A percentile compares a stretch with the other conserved stretches of the same genome.
Evolutionary conservation across 225 moss, liverwort and hornwort genomes (phyloP).

Genomic region (Lunularia cruciata): DNA sequence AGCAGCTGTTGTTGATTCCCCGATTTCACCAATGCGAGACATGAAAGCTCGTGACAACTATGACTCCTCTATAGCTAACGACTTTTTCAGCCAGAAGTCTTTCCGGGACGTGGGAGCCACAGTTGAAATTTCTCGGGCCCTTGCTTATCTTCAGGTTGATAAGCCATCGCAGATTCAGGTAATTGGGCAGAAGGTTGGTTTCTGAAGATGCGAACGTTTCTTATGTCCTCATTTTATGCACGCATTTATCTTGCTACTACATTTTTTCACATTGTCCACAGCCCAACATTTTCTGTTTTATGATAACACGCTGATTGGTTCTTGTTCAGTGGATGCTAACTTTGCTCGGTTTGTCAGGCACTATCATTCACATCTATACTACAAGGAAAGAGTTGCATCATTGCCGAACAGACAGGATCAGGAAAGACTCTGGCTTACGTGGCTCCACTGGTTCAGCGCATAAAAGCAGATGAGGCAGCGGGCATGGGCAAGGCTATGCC

Average conservation of each 20-base stretch:
- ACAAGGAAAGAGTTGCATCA: conserved; percentile 86
- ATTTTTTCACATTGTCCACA: no score
- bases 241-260: no score
- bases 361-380: conserved; percentile 79
- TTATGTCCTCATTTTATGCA: no score
- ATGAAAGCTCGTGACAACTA: conserved; percentile 76
- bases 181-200: not conserved
- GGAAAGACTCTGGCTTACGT: conserved; percentile 96
- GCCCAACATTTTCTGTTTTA: no score
- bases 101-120: conserved; percentile 73
- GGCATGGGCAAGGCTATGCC: conserved; percentile 57
- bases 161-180: conserved; percentile 97
- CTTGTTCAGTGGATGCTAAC: not conserved
- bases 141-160: conserved; percentile 62
- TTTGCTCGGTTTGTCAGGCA: conserved; percentile 44
- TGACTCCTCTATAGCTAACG: conserved; percentile 72
- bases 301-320: no score
- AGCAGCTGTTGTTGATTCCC: not conserved
- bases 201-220: not conserved
- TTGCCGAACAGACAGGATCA: conserved; percentile 96
- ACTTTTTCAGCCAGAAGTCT: conserved; percentile 75
- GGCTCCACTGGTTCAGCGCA: conserved; percentile 74
- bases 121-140: conserved; percentile 65
- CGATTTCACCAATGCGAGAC: conserved; percentile 47
- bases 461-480: conserved; percentile 70